Evolutionary conservation across 805 yeast species (phyloP).

Genomic region (Saccharomycopsis fermentans): DNA sequence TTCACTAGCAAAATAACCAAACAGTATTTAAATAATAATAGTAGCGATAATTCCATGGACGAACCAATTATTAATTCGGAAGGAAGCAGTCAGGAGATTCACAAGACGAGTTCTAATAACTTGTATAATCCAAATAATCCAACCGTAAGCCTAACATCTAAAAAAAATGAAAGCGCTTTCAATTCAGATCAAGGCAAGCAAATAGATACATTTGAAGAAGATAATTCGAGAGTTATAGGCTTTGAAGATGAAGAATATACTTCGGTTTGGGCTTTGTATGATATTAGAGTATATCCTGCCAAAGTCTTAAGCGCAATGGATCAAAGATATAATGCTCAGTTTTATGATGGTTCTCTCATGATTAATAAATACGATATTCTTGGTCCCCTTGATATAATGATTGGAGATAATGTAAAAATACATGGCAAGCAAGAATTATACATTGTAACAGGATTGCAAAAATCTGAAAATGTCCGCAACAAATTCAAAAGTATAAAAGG

Average conservation of each 20-base stretch:
- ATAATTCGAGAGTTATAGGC: neutral
- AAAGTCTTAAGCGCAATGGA: constrained; percentile 23
- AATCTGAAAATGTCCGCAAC: constrained; percentile 15
- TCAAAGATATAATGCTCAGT: constrained; percentile 27
- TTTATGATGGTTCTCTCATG: constrained; percentile 29
- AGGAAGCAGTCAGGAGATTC: too few relatives aligned
- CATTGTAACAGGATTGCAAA: constrained; percentile 36
- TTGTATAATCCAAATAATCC: too few relatives aligned
- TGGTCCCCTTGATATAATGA: constrained; percentile 39
- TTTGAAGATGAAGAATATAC: neutral
- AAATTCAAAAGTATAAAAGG: constrained; percentile 51
- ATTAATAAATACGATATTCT: constrained; percentile 30
- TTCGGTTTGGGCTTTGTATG: constrained; percentile 43
- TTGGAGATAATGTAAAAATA: constrained; percentile 44
- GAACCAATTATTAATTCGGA: too few relatives aligned
- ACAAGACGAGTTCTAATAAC: too few relatives aligned
- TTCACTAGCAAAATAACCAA: too few relatives aligned
- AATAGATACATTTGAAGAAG: neutral
- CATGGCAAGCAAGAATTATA: constrained; percentile 27
- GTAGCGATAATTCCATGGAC: too few relatives aligned
- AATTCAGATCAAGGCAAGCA: neutral
- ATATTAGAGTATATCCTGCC: constrained; percentile 44
- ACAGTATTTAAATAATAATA: too few relatives aligned
- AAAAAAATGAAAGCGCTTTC: neutral
- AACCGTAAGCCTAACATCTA: too few relatives aligned